Evolutionary conservation across 2,329 filamentous ascomycete species (phyloP), one percentile per base, ranked within the genome.

Genomic region (Fusarium sp.): DNA sequence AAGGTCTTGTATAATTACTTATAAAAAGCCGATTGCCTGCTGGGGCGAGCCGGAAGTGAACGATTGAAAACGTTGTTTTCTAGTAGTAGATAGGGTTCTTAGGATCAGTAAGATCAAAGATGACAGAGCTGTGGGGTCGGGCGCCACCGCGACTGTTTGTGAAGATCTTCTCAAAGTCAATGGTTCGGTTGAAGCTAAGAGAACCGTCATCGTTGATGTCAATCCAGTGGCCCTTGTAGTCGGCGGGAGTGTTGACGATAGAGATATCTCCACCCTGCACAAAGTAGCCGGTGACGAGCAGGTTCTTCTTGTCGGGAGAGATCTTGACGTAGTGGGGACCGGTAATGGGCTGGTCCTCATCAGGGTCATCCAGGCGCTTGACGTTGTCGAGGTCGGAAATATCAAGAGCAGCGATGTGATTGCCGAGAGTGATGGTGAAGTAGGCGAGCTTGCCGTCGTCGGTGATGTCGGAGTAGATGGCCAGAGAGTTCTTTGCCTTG

Each of bases 221-320:
- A 68, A 90, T 87, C 80, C 88, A 90, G 67, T 87, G 84, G 0
- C 83, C 87, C 80, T 89, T 89, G 83, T 84, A 90, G 74, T 90
- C 88, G 21, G 82, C 86, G 0, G 87, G 86, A 0, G 87, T 89
- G 73, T 89, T 89, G 72, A 90, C 82, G 4, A 90, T 79, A 8
- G 85, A 85, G 58, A 89, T 89, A 63, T 87, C 84, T 26, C 88
- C 87, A 11, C 84, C 86, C 78, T 90, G 87, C 4, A 91, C 86
- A 72, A 90, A 90, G 80, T 90, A 90, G 53, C 89, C 88, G n/a
- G 86, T 89, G 15, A 90, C 87, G 3, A 90, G 81, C 17, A 90
- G 76, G 74, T 90, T 86, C 81, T 88, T 88, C 81, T 89, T 87
- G 67, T 90, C 88, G 0, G 88, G 88, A 6, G 86, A 85, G 62